Conservation (phyloP, 2,329 filamentous ascomycete species). For the Diplodia seriata region DNA sequence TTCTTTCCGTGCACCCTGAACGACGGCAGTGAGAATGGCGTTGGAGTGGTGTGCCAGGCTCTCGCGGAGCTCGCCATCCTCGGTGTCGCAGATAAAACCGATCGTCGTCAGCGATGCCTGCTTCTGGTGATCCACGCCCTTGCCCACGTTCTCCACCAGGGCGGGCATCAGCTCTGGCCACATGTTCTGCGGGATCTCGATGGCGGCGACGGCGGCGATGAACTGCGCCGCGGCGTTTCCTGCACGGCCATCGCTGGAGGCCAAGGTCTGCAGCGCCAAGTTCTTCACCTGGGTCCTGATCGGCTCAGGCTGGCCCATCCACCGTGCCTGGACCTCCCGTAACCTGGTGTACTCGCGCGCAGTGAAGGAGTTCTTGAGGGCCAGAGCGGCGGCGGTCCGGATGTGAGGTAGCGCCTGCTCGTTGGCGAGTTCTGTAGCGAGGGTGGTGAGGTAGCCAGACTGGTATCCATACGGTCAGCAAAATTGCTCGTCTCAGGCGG, state of each 20-base stretch:
- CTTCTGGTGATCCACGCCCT: slow-evolving; percentile 86
- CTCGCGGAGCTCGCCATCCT: slow-evolving; percentile 83
- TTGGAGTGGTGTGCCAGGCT: slow-evolving; percentile 89
- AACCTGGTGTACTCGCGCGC: slow-evolving; percentile 87
- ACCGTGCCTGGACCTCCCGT: slow-evolving; percentile 91
- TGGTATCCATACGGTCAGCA: slow-evolving; percentile 50
- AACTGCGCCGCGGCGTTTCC: slow-evolving; percentile 93
- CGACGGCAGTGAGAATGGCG: slow-evolving; percentile 95
- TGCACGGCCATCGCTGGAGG: slow-evolving; percentile 78
- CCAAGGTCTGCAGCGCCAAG: slow-evolving; percentile 85
- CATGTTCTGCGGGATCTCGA: slow-evolving; percentile 91
- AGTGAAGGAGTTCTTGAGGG: slow-evolving; percentile 97
- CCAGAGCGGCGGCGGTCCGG: slow-evolving; percentile 91
- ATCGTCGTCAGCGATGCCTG: slow-evolving; percentile 95
- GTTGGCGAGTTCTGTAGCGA: slow-evolving; percentile 93
- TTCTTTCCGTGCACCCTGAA: slow-evolving; percentile 96
- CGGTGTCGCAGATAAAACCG: slow-evolving; percentile 96
- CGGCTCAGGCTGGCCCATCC: slow-evolving; percentile 82
- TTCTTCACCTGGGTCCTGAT: slow-evolving; percentile 90
- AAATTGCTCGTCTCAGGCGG: slow-evolving; percentile 22
- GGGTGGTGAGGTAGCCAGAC: slow-evolving; percentile 90
- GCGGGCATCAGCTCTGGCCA: slow-evolving; percentile 91
- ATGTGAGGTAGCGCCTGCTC: slow-evolving; percentile 83
- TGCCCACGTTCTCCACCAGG: slow-evolving; percentile 90
- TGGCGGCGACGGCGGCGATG: slow-evolving; percentile 90